Base-by-base conservation (phyloP, 352 stramenopile genomes). In the Phytophthora sp. region DNA sequence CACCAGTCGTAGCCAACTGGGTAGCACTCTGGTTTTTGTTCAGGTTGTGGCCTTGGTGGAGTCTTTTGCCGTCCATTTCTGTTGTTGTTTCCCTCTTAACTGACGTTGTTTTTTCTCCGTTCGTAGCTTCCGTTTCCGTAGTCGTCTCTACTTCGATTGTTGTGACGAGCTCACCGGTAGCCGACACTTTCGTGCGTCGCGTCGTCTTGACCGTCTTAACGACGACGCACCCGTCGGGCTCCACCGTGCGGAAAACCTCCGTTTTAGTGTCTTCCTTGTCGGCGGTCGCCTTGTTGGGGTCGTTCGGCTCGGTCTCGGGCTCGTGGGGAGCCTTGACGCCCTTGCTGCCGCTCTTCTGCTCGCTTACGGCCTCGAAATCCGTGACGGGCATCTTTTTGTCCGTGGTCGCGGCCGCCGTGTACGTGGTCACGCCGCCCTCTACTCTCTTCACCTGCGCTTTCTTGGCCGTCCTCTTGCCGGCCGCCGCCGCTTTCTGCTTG, bases 301-400 rank as follows among this genome's bases (percentile, higher is more conserved):
- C 35, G 51, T 35, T 58, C n/a, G 66, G 59, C 47, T 69, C 59
- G 47, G 59, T 66, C 49, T 70, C 60, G 21, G 59, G 66, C 50
- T 74, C 60, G 21, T 46, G 47, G 24, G 29, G 33, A 8, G 39
- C 13, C 39, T 61, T 61, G 12, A 7, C 24, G 7, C 42, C 36
- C 44, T 63, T 60, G 42, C n/a, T 38, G 20, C 13, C 53, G 55
- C 46, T 57, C 35, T 60, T 66, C 33, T 57, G 41, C 60, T 74
- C 66, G 23, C 66, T 74, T 26, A 66, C 55, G 33, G 60, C 60
- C 44, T 74, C 66, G 44, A 70, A 70, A 51, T 74, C 60, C 53
- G 58, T 35, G n/a, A 69, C 58, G 26, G 21, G 26, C 60, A 21
- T 21, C 27, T 66, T 58, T 44, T 49, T 26, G 16, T 47, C 21